Conservation (phyloP, 371 early-diverging fungal genomes). For the Haplosporangium sp. region DNA sequence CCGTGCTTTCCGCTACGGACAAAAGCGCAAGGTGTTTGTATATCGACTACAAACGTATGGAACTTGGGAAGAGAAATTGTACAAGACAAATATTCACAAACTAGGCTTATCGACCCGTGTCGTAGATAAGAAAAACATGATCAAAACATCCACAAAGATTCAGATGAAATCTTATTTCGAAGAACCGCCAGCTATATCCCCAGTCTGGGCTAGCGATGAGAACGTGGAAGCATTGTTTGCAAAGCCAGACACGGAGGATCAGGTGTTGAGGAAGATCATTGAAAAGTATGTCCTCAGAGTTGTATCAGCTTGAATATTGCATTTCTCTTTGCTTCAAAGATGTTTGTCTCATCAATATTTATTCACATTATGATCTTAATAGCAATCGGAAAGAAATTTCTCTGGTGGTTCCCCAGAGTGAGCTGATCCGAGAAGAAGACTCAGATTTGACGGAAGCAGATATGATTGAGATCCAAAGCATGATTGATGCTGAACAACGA, state of each 20-base stretch:
- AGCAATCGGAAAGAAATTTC: constrained; percentile 30
- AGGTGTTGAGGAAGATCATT: constrained; percentile 24
- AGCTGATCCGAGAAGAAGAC: constrained; percentile 36
- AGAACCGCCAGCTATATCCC: constrained; percentile 48
- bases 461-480: constrained; percentile 32
- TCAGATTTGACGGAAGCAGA: constrained; percentile 51
- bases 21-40: constrained; percentile 78
- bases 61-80: constrained; percentile 69
- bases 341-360: background rate
- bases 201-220: constrained; percentile 20
- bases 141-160: constrained; percentile 46
- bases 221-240: constrained; percentile 23
- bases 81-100: constrained; percentile 65
- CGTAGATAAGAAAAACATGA: constrained; percentile 71
- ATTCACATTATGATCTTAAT: background rate
- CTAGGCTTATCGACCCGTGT: constrained; percentile 67
- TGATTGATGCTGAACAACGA: constrained; percentile 33
- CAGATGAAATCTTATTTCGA: constrained; percentile 64
- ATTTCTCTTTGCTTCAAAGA: background rate
- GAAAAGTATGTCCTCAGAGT: constrained; percentile 19
- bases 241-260: constrained; percentile 36
- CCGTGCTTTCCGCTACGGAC: constrained; percentile 84
- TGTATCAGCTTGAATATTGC: background rate
- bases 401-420: constrained; percentile 20
- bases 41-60: constrained; percentile 75